Evolutionary conservation across 805 yeast species (phyloP).

Genomic region (Huiozyma sinensis): DNA sequence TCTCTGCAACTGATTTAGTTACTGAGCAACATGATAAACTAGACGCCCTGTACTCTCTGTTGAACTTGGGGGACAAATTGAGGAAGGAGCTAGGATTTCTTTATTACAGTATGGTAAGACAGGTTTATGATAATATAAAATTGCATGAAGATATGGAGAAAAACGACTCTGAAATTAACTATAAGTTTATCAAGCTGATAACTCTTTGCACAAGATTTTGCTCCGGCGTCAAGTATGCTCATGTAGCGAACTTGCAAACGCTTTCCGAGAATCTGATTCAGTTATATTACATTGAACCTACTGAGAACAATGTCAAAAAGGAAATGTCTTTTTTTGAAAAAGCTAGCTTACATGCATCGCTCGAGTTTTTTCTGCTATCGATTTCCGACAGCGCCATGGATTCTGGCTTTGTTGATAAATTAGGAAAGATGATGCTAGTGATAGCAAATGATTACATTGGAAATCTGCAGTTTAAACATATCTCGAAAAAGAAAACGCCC

Average conservation of each 20-base stretch:
- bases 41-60: conserved; percentile 14
- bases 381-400: not conserved
- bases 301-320: too few relatives aligned
- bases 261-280: conserved; percentile 1
- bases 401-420: conserved; percentile 1
- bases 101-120: conserved; percentile 8
- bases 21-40: conserved; percentile 9
- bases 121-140: conserved; percentile 5
- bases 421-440: conserved; percentile 8
- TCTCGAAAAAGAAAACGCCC: conserved; percentile 3
- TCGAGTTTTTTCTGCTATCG: not conserved
- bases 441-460: conserved; percentile 10
- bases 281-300: too few relatives aligned
- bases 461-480: conserved; percentile 16
- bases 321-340: not conserved
- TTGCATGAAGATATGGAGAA: conserved; percentile 6
- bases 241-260: conserved; percentile 2
- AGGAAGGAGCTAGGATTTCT: conserved; percentile 12
- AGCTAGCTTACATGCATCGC: not conserved
- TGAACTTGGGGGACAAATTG: conserved; percentile 13
- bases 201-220: conserved; percentile 13
- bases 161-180: conserved; percentile 7
- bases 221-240: conserved; percentile 6
- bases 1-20: not conserved
- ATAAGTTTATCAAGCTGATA: conserved; percentile 13